Evolutionary conservation across 1,284 basidiomycete genomes (phyloP).

Genomic region (Rhodotorula sp.): DNA sequence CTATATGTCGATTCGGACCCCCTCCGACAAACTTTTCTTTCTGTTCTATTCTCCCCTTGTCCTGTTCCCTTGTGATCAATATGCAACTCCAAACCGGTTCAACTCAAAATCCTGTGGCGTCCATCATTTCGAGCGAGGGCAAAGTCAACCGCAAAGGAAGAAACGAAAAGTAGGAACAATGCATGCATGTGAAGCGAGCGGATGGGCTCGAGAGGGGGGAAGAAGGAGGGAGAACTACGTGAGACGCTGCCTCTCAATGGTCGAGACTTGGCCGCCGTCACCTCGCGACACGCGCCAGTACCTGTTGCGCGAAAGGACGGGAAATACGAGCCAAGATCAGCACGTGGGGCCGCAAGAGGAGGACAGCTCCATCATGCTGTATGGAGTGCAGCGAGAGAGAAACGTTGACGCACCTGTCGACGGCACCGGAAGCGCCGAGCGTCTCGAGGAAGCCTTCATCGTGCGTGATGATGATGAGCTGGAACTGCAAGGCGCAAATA

Average conservation of each 20-base stretch:
- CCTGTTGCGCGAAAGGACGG: conserved; percentile 49
- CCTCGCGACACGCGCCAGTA: conserved; percentile 53
- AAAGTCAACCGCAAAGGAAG: too few species aligned
- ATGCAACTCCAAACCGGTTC: neutral
- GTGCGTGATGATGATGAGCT: conserved; percentile 90
- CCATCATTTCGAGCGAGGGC: neutral
- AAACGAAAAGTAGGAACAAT: neutral
- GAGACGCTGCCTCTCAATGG: conserved; percentile 34
- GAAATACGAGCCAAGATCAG: neutral
- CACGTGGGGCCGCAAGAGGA: neutral
- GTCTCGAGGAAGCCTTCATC: conserved; percentile 84
- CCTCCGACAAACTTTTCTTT: neutral
- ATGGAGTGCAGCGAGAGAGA: too few species aligned
- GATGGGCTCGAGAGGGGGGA: neutral
- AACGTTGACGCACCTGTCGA: conserved; percentile 64
- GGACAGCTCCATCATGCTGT: too few species aligned
- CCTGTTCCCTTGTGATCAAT: neutral
- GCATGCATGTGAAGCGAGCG: neutral
- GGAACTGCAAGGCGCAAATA: conserved; percentile 58
- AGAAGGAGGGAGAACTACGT: neutral
- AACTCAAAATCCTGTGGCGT: neutral
- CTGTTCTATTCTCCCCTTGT: neutral
- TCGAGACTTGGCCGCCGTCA: conserved; percentile 38
- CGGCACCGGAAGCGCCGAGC: conserved; percentile 77
- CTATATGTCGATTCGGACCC: too few species aligned